These are phyloP conservation scores for Lactifluus volemus DNA, from an alignment of 768 basidiomycete species.

Conservation along the genomic window DNA sequence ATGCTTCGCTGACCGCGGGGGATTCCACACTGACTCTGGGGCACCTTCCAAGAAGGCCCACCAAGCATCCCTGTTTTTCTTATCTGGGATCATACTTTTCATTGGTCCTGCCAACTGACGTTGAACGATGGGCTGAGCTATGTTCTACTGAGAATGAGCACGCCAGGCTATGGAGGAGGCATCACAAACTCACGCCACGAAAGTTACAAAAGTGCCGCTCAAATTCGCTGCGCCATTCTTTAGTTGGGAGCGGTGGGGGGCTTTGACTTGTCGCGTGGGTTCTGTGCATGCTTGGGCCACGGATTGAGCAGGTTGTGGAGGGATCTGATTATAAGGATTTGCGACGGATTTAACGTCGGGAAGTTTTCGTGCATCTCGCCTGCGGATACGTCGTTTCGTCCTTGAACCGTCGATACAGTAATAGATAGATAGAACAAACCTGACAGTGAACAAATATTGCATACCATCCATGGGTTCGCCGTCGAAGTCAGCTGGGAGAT, in stretches of 20 bases:
- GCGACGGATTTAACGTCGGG: slow-evolving; percentile 55
- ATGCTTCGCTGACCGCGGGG: slow-evolving; percentile 33
- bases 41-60: slow-evolving; percentile 68
- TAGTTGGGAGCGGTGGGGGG: slow-evolving; percentile 43
- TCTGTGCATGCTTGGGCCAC: slow-evolving; percentile 9
- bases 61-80: slow-evolving; percentile 67
- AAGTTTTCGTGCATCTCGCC: slow-evolving; percentile 60
- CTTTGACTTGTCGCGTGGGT: slow-evolving; percentile 19
- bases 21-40: slow-evolving; percentile 61
- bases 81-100: slow-evolving; percentile 50
- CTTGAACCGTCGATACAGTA: not conserved
- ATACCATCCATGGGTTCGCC: slow-evolving; percentile 60
- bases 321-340: slow-evolving; percentile 55
- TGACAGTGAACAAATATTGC: slow-evolving; percentile 75
- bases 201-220: slow-evolving; percentile 56
- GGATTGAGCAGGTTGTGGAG: slow-evolving; percentile 15
- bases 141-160: slow-evolving; percentile 40
- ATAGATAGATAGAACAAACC: slow-evolving; percentile 35
- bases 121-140: slow-evolving; percentile 50
- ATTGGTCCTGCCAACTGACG: slow-evolving; percentile 29
- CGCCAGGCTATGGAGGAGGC: not conserved
- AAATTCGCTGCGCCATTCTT: slow-evolving; percentile 57
- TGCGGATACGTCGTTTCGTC: slow-evolving; percentile 24
- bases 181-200: slow-evolving; percentile 38
- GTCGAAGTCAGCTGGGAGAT: slow-evolving; percentile 61